Conservation (phyloP, 2,329 filamentous ascomycete genomes). For the Zymoseptoria brevis region DNA sequence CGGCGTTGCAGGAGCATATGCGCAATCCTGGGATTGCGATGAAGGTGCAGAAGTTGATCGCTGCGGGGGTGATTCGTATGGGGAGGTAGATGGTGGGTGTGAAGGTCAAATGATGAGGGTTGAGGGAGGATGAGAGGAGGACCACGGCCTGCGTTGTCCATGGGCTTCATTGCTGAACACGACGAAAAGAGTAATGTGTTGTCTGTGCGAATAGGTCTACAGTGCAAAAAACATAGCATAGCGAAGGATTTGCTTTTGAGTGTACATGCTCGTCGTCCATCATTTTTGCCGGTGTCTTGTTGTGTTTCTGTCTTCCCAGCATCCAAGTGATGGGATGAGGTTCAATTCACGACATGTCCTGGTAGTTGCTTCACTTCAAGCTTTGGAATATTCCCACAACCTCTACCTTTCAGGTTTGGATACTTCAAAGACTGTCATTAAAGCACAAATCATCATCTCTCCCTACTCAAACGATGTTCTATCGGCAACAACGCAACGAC, state of each 20-base stretch:
- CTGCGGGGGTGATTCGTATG: conserved; percentile 70
- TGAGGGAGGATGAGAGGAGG: too few species aligned
- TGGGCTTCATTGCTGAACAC: background rate
- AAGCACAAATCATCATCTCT: too few species aligned
- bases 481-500: too few species aligned
- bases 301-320: background rate
- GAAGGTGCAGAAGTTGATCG: conserved; percentile 92
- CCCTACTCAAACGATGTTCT: too few species aligned
- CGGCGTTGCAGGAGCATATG: conserved; percentile 94
- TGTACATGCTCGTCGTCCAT: background rate
- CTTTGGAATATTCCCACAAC: too few species aligned
- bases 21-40: conserved; percentile 75
- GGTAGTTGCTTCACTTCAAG: too few species aligned
- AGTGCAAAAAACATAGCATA: background rate
- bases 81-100: conserved; percentile 23
- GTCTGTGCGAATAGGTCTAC: background rate
- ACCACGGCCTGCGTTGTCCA: too few species aligned
- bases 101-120: too few species aligned
- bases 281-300: background rate
- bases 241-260: background rate
- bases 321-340: too few species aligned
- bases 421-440: too few species aligned
- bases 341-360: too few species aligned
- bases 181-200: background rate
- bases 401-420: too few species aligned